A percentile compares a stretch with the other conserved stretches of the same genome.
Evolutionary conservation across 2,329 filamentous ascomycete species (phyloP).

Genomic region (Raffaelea arxii): DNA sequence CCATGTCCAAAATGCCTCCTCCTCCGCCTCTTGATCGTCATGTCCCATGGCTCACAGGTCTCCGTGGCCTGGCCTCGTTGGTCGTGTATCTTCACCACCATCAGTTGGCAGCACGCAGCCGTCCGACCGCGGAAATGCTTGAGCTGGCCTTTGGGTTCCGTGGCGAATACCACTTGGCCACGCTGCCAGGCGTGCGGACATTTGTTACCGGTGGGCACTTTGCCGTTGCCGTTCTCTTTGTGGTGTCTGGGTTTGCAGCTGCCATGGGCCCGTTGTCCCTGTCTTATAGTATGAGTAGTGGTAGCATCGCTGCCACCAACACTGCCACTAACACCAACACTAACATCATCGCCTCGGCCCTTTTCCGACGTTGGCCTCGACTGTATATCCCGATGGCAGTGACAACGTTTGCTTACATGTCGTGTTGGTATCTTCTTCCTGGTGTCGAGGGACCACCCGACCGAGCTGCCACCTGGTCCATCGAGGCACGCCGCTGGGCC

Average conservation of each 20-base stretch:
- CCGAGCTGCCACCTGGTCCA: no score
- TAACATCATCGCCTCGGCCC: not conserved
- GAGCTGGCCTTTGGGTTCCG: not conserved
- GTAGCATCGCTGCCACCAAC: not conserved
- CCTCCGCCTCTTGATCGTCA: no score
- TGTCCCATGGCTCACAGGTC: not conserved
- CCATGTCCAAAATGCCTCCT: no score
- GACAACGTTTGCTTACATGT: not conserved
- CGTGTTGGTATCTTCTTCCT: not conserved
- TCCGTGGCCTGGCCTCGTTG: not conserved
- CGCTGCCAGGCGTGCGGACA: not conserved
- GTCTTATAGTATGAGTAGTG: not conserved
- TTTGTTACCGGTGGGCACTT: not conserved
- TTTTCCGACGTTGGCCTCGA: not conserved
- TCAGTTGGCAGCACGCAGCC: not conserved
- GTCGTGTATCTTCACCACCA: not conserved
- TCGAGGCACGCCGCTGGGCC: no score
- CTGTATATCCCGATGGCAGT: not conserved
- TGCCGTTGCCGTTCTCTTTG: not conserved
- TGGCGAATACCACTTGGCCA: not conserved
- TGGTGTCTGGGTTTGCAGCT: not conserved
- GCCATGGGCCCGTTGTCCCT: not conserved
- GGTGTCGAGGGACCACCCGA: no score
- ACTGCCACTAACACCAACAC: not conserved
- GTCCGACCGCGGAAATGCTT: not conserved